Percentiles rank a stretch among this genome's conserved stretches.
Evolutionary conservation across 208 protist genomes (phyloP).

Genomic region (Acanthamoeba royreba): DNA sequence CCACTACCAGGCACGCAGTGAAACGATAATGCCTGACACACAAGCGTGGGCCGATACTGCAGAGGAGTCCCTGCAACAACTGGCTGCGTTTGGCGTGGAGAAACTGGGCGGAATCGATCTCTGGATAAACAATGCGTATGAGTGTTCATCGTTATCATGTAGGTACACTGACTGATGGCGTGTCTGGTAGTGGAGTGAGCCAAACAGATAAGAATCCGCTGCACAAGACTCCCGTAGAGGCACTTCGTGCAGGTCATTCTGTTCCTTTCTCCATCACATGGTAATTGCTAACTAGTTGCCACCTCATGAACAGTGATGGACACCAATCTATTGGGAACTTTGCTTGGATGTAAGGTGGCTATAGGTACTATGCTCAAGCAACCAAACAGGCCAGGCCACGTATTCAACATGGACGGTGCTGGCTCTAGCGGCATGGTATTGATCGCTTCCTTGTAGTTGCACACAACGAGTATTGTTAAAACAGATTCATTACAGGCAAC

Average conservation of each 20-base stretch:
- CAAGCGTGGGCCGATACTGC: no score
- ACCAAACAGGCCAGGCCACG: neutral
- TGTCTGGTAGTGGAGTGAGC: neutral
- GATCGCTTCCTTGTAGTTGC: no score
- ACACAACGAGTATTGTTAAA: no score
- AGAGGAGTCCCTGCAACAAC: neutral
- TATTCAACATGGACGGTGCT: slow-evolving; percentile 19
- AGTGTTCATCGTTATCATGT: no score
- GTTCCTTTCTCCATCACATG: neutral
- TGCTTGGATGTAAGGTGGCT: neutral
- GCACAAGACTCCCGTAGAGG: neutral
- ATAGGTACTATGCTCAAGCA: neutral
- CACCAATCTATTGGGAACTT: neutral
- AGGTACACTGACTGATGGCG: no score
- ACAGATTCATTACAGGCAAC: neutral
- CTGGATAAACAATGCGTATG: slow-evolving; percentile 15
- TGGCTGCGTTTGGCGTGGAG: neutral
- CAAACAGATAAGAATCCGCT: neutral
- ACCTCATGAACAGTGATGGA: neutral
- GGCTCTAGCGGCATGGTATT: neutral
- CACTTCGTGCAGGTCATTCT: neutral
- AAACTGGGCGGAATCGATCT: neutral
- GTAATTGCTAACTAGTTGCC: neutral
- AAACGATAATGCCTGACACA: neutral
- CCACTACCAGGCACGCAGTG: neutral